Base-by-base conservation (phyloP, 106 monocot species). In the Alisma plantagoaquatica region DNA sequence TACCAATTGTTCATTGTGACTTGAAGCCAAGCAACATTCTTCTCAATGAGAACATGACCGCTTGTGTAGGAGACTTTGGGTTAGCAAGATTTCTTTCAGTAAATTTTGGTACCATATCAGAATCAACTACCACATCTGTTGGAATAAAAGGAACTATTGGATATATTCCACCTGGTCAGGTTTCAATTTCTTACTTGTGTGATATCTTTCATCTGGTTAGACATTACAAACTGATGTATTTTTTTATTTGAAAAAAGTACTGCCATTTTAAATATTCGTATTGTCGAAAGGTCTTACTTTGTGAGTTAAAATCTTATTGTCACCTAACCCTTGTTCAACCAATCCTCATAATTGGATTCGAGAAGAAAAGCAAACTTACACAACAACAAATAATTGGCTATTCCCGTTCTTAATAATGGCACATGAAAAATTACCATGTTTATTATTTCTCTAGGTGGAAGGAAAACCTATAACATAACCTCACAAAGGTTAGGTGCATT, bases 131-230 rank as follows among this genome's bases (percentile, higher is more conserved):
- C 3, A 46, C n/a, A 3, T 9, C 45, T n/a, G 3, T 46, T 10
- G 45, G 45, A 46, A 46, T 46, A 8, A 46, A 46, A 46, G 45
- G 45, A 46, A 10, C 45, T 18, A 46, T 46, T 17, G 45, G 45
- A n/a, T 46, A 46, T 18, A 46, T 46, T 46, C n/a, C 45, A n/a
- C 45, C 45, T n/a, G 45, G 45, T 46, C 9, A 5, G 14, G 9
- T 7, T 38, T 38, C 14, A 7, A 38, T 38, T 38, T 38, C 14
- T 38, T 38, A 38, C 35, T 38, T 38, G 35, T 38, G 5, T 38
- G 35, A 14, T 38, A 38, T 38, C 5, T 38, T 38, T 38, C 14
- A 14, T 6, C 35, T 38, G 35, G 14, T 38, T 38, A 38, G 5
- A 38, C 14, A 7, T 38, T 38, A 7, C 14, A 38, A 7, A 14